phyloP scores from a whole-genome alignment of 1,284 basidiomycete genomes.

The Tylopilus orsonianus region DNA sequence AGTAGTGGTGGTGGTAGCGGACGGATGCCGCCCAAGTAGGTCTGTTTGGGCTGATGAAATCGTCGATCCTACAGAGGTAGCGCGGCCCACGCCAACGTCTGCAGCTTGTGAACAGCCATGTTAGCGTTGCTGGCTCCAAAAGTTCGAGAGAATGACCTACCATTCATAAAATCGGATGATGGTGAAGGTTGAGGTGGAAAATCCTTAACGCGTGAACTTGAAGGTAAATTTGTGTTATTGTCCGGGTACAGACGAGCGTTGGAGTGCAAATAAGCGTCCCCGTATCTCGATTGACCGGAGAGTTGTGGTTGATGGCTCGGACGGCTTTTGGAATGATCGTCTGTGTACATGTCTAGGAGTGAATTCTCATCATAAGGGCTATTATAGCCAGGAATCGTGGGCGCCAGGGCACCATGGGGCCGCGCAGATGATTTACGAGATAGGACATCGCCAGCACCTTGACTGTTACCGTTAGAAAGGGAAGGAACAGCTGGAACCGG shows the following conservation, averaged over 20 bases:
- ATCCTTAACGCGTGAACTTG: slow-evolving; percentile 25
- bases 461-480: slow-evolving; percentile 10
- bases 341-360: slow-evolving; percentile 29
- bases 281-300: slow-evolving; percentile 22
- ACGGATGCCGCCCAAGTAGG: slow-evolving; percentile 25
- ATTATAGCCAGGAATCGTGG: slow-evolving; percentile 33
- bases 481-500: slow-evolving; percentile 32
- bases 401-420: slow-evolving; percentile 37
- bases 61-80: slow-evolving; percentile 33
- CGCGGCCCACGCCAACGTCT: slow-evolving; percentile 27
- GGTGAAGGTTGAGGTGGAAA: slow-evolving; percentile 20
- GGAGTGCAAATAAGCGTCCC: slow-evolving; percentile 20
- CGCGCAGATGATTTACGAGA: slow-evolving; percentile 28
- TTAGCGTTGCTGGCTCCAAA: slow-evolving; percentile 10
- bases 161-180: slow-evolving; percentile 22
- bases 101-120: slow-evolving; percentile 9
- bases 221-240: slow-evolving; percentile 6
- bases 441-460: slow-evolving; percentile 16
- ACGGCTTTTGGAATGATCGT: slow-evolving; percentile 19
- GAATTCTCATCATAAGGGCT: slow-evolving; percentile 27
- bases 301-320: slow-evolving; percentile 23
- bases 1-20: slow-evolving; percentile 31
- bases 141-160: slow-evolving; percentile 20
- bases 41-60: slow-evolving; percentile 32
- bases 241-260: slow-evolving; percentile 20